Evolutionary conservation across 768 basidiomycete genomes (phyloP).

Genomic region (Russula sp.): DNA sequence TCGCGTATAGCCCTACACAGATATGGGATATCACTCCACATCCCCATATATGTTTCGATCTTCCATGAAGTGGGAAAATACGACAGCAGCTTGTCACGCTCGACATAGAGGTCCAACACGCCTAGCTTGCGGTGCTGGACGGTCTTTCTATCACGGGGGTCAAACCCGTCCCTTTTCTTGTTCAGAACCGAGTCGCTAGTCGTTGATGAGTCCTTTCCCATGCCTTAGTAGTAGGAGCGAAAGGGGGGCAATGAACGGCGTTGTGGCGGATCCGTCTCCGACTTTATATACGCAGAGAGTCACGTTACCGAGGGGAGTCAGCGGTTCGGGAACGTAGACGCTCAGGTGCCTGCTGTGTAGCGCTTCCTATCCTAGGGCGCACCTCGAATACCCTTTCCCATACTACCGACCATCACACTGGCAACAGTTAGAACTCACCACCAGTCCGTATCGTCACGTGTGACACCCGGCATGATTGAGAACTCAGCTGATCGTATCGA

Average conservation of each 20-base stretch:
- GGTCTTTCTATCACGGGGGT: background rate
- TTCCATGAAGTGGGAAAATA: constrained; percentile 37
- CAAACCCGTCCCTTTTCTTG: background rate
- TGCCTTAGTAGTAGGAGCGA: background rate
- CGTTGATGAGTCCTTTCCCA: background rate
- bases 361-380: no score
- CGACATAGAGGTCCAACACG: constrained; percentile 75
- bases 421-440: no score
- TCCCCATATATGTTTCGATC: constrained; percentile 43
- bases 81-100: constrained; percentile 38
- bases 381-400: no score
- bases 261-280: background rate
- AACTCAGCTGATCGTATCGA: no score
- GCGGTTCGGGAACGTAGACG: no score
- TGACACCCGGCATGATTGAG: no score
- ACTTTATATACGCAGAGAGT: background rate
- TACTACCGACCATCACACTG: no score
- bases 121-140: constrained; percentile 59
- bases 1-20: constrained; percentile 51
- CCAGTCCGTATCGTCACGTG: no score
- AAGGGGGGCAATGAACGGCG: background rate
- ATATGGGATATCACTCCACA: constrained; percentile 49
- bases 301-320: no score
- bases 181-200: background rate
- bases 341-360: no score